Conservation (phyloP, 768 basidiomycete genomes). For the Pisolithus marmoratus region DNA sequence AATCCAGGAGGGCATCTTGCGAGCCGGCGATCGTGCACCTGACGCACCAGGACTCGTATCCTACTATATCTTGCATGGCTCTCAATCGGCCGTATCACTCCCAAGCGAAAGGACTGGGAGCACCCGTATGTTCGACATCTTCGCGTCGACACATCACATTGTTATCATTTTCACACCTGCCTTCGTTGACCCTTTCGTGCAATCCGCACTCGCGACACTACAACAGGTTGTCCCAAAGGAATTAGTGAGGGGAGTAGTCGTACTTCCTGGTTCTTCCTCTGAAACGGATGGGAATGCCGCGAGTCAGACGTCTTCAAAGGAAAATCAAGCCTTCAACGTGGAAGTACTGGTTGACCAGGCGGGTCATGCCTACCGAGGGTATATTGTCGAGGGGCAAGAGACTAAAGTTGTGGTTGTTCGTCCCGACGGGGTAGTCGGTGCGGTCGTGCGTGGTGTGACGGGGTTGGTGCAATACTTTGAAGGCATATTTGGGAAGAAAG, state of each 20-base stretch:
- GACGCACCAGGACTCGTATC: background rate
- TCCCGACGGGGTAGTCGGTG: too few species aligned
- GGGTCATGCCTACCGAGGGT: too few species aligned
- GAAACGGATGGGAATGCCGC: background rate
- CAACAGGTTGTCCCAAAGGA: background rate
- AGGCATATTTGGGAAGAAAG: too few species aligned
- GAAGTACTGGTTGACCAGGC: background rate
- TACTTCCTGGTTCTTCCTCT: background rate
- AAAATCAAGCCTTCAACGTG: background rate
- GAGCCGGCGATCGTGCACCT: background rate
- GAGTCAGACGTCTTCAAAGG: too few species aligned
- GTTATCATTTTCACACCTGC: conserved; percentile 34
- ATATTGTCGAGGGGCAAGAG: too few species aligned
- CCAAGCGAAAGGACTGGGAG: too few species aligned
- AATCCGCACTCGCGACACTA: background rate
- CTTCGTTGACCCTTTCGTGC: background rate
- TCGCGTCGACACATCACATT: conserved; percentile 27
- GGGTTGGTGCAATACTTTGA: too few species aligned
- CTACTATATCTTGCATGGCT: too few species aligned
- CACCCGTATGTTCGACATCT: background rate
- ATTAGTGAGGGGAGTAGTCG: background rate
- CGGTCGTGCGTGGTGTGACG: too few species aligned
- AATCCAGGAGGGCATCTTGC: too few species aligned
- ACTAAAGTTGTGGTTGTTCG: too few species aligned
- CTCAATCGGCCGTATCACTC: too few species aligned